phyloP scores from a whole-genome alignment of 78 protist genomes.

The Emiliania huxleyi region DNA sequence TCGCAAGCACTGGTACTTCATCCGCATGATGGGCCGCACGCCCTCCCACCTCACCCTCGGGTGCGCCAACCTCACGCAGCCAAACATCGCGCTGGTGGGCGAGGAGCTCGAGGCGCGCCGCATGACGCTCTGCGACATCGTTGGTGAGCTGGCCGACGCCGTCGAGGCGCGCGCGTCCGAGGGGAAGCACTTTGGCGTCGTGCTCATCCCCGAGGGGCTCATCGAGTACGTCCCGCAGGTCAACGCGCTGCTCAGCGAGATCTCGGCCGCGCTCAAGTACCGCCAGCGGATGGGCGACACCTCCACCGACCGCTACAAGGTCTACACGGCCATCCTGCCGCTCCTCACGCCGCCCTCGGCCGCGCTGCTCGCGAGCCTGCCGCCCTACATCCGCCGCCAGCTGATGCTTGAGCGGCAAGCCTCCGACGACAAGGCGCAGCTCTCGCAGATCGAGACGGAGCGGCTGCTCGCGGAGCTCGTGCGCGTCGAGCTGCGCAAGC shows the following conservation, averaged over 20 bases:
- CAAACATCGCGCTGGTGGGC: constrained; percentile 18
- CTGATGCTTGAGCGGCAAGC: neutral
- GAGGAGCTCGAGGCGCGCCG: constrained; percentile 56
- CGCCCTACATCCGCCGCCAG: neutral
- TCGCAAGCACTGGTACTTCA: constrained; percentile 50
- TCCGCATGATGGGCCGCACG: constrained; percentile 57
- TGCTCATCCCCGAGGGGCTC: constrained; percentile 53
- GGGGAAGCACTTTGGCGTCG: constrained; percentile 49
- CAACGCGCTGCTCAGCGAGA: constrained; percentile 11
- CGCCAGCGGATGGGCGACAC: neutral
- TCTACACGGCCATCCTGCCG: no score
- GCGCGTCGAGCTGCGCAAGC: neutral
- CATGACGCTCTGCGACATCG: constrained; percentile 30
- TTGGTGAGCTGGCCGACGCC: neutral
- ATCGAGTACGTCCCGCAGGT: constrained; percentile 45
- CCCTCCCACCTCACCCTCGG: constrained; percentile 57
- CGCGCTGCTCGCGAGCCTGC: constrained; percentile 27
- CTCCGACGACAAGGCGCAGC: neutral
- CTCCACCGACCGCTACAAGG: neutral
- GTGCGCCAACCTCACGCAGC: constrained; percentile 43
- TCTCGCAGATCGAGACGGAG: constrained; percentile 9
- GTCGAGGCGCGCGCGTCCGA: neutral
- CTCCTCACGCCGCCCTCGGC: neutral
- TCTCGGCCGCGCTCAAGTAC: neutral
- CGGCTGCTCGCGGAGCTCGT: neutral